These are phyloP conservation scores for Fomes fomentarius DNA, from an alignment of 1,284 basidiomycete species.

Conservation along the genomic window DNA sequence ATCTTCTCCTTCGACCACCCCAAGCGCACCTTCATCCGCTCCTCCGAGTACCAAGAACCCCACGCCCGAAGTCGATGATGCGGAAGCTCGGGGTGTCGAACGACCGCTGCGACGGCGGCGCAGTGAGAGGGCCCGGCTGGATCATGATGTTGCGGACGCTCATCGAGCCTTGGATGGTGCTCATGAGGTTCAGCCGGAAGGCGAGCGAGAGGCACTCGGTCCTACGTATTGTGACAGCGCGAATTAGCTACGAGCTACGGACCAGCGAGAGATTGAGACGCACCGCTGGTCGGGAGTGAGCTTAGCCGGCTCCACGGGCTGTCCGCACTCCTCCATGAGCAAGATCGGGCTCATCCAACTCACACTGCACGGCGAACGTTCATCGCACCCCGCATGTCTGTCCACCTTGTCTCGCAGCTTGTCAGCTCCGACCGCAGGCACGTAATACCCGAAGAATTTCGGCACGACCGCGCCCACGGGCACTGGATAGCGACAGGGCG, in stretches of 20 bases:
- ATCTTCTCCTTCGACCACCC: background rate
- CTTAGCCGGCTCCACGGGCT: conserved; percentile 32
- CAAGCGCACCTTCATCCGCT: background rate
- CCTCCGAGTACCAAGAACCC: no score
- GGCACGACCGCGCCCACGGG: conserved; percentile 52
- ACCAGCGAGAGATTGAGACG: no score
- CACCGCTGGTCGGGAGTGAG: conserved; percentile 41
- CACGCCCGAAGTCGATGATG: conserved; percentile 54
- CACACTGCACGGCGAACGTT: conserved; percentile 2
- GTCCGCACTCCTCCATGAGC: conserved; percentile 54
- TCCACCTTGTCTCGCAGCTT: conserved; percentile 10
- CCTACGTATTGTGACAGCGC: no score
- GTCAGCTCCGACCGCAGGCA: conserved; percentile 23
- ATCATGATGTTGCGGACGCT: conserved; percentile 49
- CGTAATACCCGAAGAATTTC: conserved; percentile 58
- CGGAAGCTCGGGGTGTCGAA: conserved; percentile 42
- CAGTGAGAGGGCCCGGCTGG: conserved; percentile 47
- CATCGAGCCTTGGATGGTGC: conserved; percentile 46
- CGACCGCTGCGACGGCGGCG: conserved; percentile 31
- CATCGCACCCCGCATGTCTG: background rate
- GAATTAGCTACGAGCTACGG: no score
- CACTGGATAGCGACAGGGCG: conserved; percentile 44
- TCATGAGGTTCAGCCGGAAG: conserved; percentile 44
- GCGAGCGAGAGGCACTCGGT: conserved; percentile 46
- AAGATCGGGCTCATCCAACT: conserved; percentile 46